Percentiles rank a stretch among this genome's conserved stretches.
These are phyloP conservation scores for Meripilus lineatus DNA, from an alignment of 1,284 basidiomycete species.

Conservation along the genomic window DNA sequence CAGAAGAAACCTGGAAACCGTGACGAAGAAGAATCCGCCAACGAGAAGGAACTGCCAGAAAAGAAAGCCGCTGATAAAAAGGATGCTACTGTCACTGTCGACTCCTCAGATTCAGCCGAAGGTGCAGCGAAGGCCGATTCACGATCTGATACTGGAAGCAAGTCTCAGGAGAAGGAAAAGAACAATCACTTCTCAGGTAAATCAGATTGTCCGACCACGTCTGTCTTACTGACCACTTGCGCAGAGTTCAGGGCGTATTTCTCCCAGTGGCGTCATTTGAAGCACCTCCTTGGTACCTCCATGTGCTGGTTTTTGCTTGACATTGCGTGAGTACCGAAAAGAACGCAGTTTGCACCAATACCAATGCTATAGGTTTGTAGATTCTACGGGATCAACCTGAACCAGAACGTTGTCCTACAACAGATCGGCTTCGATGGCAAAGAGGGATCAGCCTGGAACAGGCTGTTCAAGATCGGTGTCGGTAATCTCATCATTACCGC, in stretches of 20 bases:
- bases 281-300: conserved; percentile 47
- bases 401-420: conserved; percentile 69
- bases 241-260: conserved; percentile 46
- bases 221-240: neutral
- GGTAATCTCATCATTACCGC: conserved; percentile 70
- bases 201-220: conserved; percentile 10
- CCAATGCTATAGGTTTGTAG: conserved; percentile 27
- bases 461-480: conserved; percentile 57
- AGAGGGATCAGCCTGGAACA: conserved; percentile 53
- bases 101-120: conserved; percentile 32
- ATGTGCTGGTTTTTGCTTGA: conserved; percentile 52
- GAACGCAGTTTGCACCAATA: conserved; percentile 2
- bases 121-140: conserved; percentile 18
- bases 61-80: neutral
- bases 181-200: conserved; percentile 5
- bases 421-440: conserved; percentile 62
- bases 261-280: conserved; percentile 50
- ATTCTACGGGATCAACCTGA: conserved; percentile 78
- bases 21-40: neutral
- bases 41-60: neutral
- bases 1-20: conserved; percentile 25
- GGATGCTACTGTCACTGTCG: neutral
- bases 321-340: conserved; percentile 35
- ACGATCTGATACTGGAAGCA: conserved; percentile 12
- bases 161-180: too few species aligned